Evolutionary conservation across 495 filamentous ascomycete genomes (phyloP).

Genomic region (Glonium stellatum): DNA sequence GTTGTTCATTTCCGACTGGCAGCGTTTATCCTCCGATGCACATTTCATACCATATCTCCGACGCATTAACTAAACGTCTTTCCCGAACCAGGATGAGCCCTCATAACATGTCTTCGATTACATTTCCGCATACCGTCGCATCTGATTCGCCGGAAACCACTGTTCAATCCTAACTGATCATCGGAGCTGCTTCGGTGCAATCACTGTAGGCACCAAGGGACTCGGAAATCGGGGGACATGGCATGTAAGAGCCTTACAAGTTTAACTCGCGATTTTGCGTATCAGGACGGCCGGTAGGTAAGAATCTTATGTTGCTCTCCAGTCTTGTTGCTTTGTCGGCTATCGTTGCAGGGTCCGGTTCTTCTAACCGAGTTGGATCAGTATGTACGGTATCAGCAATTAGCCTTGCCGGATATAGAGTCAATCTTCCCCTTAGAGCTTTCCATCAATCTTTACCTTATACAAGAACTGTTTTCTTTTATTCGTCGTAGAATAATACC

Average conservation of each 20-base stretch:
- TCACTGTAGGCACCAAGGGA: not conserved
- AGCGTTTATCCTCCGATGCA: not conserved
- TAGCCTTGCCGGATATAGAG: not conserved
- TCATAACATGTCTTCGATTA: not conserved
- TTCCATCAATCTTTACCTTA: not conserved
- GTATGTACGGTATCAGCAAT: not conserved
- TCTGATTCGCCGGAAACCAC: not conserved
- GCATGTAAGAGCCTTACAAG: not conserved
- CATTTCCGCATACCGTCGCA: not conserved
- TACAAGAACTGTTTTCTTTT: not conserved
- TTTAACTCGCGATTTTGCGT: not conserved
- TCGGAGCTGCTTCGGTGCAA: not conserved
- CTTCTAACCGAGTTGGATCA: not conserved
- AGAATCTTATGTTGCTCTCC: not conserved
- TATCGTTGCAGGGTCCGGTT: not conserved
- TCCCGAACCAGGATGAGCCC: not conserved
- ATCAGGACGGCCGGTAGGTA: not conserved
- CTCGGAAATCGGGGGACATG: not conserved
- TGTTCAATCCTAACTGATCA: not conserved
- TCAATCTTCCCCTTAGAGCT: not conserved
- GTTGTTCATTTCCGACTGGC: not conserved
- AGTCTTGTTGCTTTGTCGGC: not conserved
- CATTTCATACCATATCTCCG: not conserved
- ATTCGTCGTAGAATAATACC: not conserved
- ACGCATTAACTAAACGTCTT: not conserved